These are phyloP conservation scores for Silene latifolia DNA, from an alignment of 148 eudicot genomes.

Conservation along the genomic window DNA sequence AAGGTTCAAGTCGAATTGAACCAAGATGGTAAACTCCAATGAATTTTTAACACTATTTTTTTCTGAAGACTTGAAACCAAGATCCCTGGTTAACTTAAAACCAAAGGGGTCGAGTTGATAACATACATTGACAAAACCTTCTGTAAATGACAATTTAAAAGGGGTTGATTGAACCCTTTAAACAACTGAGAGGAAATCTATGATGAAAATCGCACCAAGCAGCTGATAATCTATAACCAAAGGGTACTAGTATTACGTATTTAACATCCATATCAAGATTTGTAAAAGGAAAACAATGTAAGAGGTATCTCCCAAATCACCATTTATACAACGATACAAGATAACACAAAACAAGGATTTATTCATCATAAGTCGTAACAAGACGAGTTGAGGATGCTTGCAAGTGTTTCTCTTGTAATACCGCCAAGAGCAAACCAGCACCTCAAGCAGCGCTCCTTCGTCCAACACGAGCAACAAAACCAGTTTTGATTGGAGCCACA, in stretches of 20 bases:
- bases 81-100: too few relatives aligned
- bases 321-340: neutral
- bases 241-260: neutral
- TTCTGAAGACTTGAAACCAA: too few relatives aligned
- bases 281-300: too few relatives aligned
- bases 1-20: too few relatives aligned
- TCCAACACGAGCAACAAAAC: constrained; percentile 33
- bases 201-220: neutral
- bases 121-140: too few relatives aligned
- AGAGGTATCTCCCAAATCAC: neutral
- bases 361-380: constrained; percentile 1
- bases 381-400: neutral
- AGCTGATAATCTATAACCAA: neutral
- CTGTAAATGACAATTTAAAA: too few relatives aligned
- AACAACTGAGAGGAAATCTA: too few relatives aligned
- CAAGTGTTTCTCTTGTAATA: neutral
- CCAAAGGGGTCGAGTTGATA: too few relatives aligned
- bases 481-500: constrained; percentile 24
- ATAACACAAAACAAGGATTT: neutral
- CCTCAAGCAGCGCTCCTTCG: constrained; percentile 12
- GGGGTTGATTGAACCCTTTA: neutral
- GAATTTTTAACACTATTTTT: too few relatives aligned
- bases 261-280: neutral
- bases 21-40: too few relatives aligned
- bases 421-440: neutral